These are phyloP conservation scores for Microthlaspi erraticum DNA, from an alignment of 345 rosid species.

Conservation along the genomic window DNA sequence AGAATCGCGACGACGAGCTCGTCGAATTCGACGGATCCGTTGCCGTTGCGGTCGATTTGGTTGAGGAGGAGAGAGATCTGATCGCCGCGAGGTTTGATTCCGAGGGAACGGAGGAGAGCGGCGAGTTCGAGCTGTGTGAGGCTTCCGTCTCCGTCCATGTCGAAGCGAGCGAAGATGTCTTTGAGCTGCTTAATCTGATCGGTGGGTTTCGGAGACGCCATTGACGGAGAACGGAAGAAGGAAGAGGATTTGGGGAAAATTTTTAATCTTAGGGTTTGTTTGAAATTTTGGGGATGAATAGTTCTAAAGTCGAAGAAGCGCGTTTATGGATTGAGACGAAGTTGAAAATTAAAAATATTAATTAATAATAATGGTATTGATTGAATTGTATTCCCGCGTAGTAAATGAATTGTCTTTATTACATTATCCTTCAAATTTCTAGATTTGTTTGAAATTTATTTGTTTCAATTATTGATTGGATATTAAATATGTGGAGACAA, in stretches of 20 bases:
- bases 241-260: background rate
- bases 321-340: constrained; percentile 42
- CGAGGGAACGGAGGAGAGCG: constrained; percentile 85
- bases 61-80: constrained; percentile 62
- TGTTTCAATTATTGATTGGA: constrained; percentile 27
- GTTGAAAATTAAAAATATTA: constrained; percentile 13
- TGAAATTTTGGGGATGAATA: constrained; percentile 29
- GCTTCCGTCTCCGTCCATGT: constrained; percentile 90
- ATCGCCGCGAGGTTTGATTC: constrained; percentile 85
- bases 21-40: constrained; percentile 81
- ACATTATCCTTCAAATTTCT: constrained; percentile 12
- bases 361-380: background rate
- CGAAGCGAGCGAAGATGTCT: constrained; percentile 86
- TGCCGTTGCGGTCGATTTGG: constrained; percentile 79
- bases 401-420: background rate
- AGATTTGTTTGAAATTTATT: background rate
- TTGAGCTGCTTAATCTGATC: constrained; percentile 75
- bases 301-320: constrained; percentile 39
- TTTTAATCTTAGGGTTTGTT: constrained; percentile 19
- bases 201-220: constrained; percentile 39
- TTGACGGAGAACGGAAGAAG: constrained; percentile 27
- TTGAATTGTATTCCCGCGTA: constrained; percentile 38
- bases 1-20: constrained; percentile 70
- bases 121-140: constrained; percentile 87
- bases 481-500: constrained; percentile 36